phyloP scores from a whole-genome alignment of 345 rosid genomes.

The Populus pruinosa region DNA sequence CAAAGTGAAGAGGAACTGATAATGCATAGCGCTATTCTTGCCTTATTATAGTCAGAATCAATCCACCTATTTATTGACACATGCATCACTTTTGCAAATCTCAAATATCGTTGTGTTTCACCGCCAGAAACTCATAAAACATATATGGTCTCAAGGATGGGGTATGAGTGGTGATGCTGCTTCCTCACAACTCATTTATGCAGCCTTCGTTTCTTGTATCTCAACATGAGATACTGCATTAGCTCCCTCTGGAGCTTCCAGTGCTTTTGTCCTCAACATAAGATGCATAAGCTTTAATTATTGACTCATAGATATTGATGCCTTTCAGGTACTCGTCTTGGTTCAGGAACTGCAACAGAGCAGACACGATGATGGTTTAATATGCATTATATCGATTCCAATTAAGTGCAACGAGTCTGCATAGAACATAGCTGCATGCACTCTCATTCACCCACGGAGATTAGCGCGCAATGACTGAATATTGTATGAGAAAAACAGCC shows the following conservation, averaged over 20 bases:
- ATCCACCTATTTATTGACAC: neutral
- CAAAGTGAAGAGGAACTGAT: neutral
- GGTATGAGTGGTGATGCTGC: neutral
- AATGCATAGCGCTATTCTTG: too few species aligned
- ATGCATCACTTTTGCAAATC: neutral
- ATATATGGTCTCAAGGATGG: neutral
- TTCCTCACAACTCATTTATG: neutral
- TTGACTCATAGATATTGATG: conserved; percentile 62
- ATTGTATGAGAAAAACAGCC: neutral
- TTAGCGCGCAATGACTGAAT: neutral
- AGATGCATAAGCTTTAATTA: conserved; percentile 63
- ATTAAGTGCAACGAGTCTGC: neutral
- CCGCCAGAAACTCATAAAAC: neutral
- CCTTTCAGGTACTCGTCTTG: conserved; percentile 83
- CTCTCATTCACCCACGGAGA: neutral
- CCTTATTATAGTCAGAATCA: neutral
- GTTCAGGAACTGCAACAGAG: conserved; percentile 63
- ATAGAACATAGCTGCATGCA: neutral
- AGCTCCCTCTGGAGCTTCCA: conserved; percentile 29
- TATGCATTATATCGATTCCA: neutral
- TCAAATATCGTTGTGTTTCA: conserved; percentile 6
- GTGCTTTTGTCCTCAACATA: conserved; percentile 30
- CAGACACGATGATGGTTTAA: neutral
- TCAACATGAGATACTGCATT: neutral
- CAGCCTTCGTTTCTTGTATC: neutral